Base-by-base conservation (phyloP, 2,329 filamentous ascomycete genomes). In the Verticillium nubilum region DNA sequence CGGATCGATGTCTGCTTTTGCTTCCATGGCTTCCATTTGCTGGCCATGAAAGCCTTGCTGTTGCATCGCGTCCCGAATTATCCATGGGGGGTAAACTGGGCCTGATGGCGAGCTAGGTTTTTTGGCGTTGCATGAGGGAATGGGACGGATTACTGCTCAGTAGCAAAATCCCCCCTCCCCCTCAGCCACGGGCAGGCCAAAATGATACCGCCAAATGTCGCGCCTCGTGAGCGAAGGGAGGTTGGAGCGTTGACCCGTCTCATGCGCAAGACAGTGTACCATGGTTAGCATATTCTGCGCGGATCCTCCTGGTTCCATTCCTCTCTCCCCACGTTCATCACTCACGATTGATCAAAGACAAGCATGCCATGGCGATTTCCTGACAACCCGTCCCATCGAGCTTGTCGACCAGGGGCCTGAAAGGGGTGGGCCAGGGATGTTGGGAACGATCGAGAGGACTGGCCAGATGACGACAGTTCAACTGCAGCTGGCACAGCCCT, bases 111-210 rank as follows among this genome's bases (percentile, higher is more conserved):
- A 29, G 54, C 57, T 54, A 42, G 55, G 58, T 58, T 58, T 35
- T 50, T 62, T 31, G 60, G 42, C 19, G 19, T 57, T 47, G 37
- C 55, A 60, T 62, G 62, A 58, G 58, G 57, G 56, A 57, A 57
- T 54, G 60, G 52, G 50, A 60, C 35, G 47, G 29, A 47, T 42
- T 54, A 60, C 47, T 26, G 13, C 52, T 33, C 56, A 33, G 55
- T 29, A 58, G 17, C 42, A 28, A 56, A 42, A 58, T 42, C 9
- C 52, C 58, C 52, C 57, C 52, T n/a, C 50, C 42, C 47, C 25
- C 42, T 58, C 55, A 55, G n/a, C 29, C 25, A 31, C 58, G 23
- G n/a, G 10, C 52, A 9, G 52, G 28, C 52, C n/a, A 28, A n/a
- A 25, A 54, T 4, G 52, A 23, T 23, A n/a, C 37, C 37, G n/a